phyloP scores from a whole-genome alignment of 1,139 yeast species.

The Magnusiomyces paraingens region DNA sequence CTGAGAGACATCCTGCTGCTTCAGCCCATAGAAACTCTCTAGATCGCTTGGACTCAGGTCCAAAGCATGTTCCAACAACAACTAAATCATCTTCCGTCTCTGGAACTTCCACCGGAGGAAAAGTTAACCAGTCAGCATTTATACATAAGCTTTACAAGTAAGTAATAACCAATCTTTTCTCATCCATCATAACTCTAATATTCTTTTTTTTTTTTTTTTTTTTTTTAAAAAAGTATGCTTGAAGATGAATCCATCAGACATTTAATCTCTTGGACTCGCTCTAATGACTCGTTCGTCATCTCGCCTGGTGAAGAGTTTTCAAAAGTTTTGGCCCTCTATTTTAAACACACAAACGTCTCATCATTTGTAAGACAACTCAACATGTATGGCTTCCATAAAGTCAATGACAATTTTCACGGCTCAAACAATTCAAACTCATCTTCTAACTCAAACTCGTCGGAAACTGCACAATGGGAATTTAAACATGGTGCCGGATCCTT shows the following conservation, averaged over 20 bases:
- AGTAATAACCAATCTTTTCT: not conserved
- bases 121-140: constrained; percentile 45
- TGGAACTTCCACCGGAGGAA: constrained; percentile 30
- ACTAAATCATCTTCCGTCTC: constrained; percentile 25
- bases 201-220: constrained; percentile 10
- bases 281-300: constrained; percentile 41
- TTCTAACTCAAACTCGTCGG: constrained; percentile 2
- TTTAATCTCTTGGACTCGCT: constrained; percentile 74
- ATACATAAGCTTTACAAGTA: constrained; percentile 49
- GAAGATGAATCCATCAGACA: constrained; percentile 46
- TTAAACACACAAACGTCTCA: constrained; percentile 92
- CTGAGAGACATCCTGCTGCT: not conserved
- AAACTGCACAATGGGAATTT: constrained; percentile 65
- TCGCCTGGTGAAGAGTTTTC: constrained; percentile 40
- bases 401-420: constrained; percentile 29
- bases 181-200: not conserved
- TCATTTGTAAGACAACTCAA: constrained; percentile 92
- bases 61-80: not conserved
- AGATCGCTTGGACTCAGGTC: no score
- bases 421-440: constrained; percentile 14
- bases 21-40: not conserved
- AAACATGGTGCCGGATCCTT: constrained; percentile 77
- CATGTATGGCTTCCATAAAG: constrained; percentile 97
- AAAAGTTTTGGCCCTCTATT: constrained; percentile 74
- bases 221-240: constrained; percentile 41